Conservation (phyloP, 441 rosid genomes). For the Rhodomyrtus psidioides region DNA sequence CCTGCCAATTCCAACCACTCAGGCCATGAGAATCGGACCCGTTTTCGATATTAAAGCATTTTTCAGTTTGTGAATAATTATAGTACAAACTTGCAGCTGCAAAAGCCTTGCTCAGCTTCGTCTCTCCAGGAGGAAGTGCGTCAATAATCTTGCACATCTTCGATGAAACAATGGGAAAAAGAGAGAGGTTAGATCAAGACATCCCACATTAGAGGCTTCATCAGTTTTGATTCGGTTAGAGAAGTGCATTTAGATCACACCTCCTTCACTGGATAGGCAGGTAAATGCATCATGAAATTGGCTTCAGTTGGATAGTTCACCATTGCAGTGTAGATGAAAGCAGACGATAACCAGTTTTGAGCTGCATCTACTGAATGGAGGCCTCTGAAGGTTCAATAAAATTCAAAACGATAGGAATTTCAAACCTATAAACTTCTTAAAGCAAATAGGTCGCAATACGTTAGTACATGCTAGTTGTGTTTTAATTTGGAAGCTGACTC, state of each 20-base stretch:
- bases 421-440: neutral
- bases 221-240: neutral
- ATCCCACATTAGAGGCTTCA: neutral
- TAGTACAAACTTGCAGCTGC: slow-evolving; percentile 78
- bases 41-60: slow-evolving; percentile 55
- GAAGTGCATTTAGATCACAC: slow-evolving; percentile 12
- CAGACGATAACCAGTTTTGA: slow-evolving; percentile 49
- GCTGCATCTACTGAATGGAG: slow-evolving; percentile 39
- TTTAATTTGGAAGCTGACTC: neutral
- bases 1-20: slow-evolving; percentile 80
- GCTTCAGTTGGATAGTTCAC: slow-evolving; percentile 72
- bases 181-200: neutral
- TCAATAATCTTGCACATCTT: slow-evolving; percentile 80
- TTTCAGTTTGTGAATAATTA: slow-evolving; percentile 46
- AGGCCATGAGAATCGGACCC: slow-evolving; percentile 51
- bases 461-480: neutral
- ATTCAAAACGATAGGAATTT: neutral
- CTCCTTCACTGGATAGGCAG: slow-evolving; percentile 66
- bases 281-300: slow-evolving; percentile 63
- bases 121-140: slow-evolving; percentile 30
- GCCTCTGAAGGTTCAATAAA: slow-evolving; percentile 21
- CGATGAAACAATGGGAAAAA: neutral
- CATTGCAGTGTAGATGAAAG: slow-evolving; percentile 66
- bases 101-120: slow-evolving; percentile 46
- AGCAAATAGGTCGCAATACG: neutral